Evolutionary conservation across 768 basidiomycete genomes (phyloP).

Genomic region (Leccinum truebloodii): DNA sequence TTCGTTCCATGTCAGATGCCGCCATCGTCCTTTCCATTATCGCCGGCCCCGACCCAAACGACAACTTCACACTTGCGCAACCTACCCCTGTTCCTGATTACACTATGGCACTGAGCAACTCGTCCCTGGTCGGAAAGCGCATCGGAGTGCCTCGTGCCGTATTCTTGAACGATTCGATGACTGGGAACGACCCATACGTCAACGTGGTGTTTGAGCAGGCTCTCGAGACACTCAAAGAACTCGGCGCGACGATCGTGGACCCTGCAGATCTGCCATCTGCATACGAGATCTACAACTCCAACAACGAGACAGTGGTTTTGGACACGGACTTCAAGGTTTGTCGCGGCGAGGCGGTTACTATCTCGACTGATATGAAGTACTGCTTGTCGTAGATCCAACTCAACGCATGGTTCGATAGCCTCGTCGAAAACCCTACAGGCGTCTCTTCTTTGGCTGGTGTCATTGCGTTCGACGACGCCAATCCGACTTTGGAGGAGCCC

Average conservation of each 20-base stretch:
- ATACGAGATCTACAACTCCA: slow-evolving; percentile 46
- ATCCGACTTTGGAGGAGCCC: slow-evolving; percentile 50
- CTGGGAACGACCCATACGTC: slow-evolving; percentile 30
- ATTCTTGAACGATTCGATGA: slow-evolving; percentile 32
- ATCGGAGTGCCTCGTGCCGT: slow-evolving; percentile 52
- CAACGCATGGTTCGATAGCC: slow-evolving; percentile 45
- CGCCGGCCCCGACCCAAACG: slow-evolving; percentile 54
- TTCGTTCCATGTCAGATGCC: slow-evolving; percentile 53
- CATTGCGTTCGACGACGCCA: slow-evolving; percentile 53
- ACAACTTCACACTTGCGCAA: slow-evolving; percentile 55
- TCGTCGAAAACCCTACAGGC: slow-evolving; percentile 56
- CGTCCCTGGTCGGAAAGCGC: slow-evolving; percentile 50
- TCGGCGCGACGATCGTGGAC: slow-evolving; percentile 57
- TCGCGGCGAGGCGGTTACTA: background rate
- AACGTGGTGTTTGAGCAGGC: slow-evolving; percentile 42
- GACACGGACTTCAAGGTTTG: slow-evolving; percentile 59
- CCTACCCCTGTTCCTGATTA: slow-evolving; percentile 56
- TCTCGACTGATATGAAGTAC: background rate
- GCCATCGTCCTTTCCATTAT: slow-evolving; percentile 58
- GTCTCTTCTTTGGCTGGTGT: slow-evolving; percentile 59
- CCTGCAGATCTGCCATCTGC: slow-evolving; percentile 63
- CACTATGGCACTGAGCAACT: slow-evolving; percentile 48
- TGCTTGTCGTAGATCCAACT: slow-evolving; percentile 47
- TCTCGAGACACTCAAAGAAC: slow-evolving; percentile 36
- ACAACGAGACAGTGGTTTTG: slow-evolving; percentile 58